Base-by-base conservation (phyloP, 2,329 filamentous ascomycete genomes). In the Exophiala sideris region DNA sequence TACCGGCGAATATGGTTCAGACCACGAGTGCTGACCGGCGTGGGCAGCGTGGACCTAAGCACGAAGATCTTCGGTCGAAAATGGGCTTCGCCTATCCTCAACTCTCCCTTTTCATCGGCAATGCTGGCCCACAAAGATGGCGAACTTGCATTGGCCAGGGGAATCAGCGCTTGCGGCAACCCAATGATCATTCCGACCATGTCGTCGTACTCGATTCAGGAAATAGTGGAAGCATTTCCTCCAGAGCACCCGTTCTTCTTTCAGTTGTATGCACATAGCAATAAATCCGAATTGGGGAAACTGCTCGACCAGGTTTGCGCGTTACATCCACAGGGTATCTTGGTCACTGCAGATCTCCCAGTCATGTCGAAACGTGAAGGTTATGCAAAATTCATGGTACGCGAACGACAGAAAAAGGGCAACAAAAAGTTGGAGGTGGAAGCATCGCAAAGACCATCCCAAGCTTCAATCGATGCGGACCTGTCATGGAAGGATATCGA, bases 181-280 rank as follows among this genome's bases (percentile, higher is more conserved):
- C 56, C 57, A 9, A 56, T 62, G n/a, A 52, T 58, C 41, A 56
- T 52, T 20, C 60, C 49, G 16, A 86, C 82, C 7, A 81, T 79
- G 46, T 81, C 83, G 1, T 82, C 80, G 0, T 85, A 77, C 60
- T 75, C 82, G 0, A 71, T 84, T 35, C 65, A 73, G 2, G 81
- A 84, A 50, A 79, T 86, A 29, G 69, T 74, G 24, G 67, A 65
- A 16, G 67, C 51, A 8, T 18, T 57, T 3, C 54, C 54, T 4
- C 16, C 35, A 20, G 32, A 40, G 21, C 52, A 62, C 49, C 61
- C 59, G 9, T 54, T 58, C 41, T 61, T 63, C 49, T 83, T 84
- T 63, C 82, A 85, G 65, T 72, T 86, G 5, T 86, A 86, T 61
- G 79, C 85, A 47, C 78, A 84, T 66, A 79, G 78, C 61, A 72